phyloP scores from a whole-genome alignment of 169 alveolate species.

The Eimeria necatrix region DNA sequence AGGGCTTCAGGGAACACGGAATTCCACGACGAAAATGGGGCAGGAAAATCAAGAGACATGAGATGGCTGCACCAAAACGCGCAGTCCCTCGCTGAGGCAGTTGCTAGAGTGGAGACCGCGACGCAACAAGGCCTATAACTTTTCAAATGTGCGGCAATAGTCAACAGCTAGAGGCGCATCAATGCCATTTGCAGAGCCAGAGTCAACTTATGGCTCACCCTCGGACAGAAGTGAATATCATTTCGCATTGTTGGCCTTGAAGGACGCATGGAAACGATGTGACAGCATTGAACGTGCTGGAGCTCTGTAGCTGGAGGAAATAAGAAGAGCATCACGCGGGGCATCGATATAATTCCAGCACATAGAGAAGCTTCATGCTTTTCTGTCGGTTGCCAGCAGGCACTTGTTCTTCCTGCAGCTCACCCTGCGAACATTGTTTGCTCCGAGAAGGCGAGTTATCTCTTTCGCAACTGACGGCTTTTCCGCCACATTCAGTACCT shows the following conservation, averaged over 20 bases:
- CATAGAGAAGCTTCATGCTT: not conserved
- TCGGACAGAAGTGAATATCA: slow-evolving; percentile 82
- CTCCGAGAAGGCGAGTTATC: slow-evolving; percentile 78
- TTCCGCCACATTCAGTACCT: slow-evolving; percentile 82
- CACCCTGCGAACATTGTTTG: slow-evolving; percentile 54
- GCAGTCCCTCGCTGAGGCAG: not conserved
- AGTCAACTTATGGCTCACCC: slow-evolving; percentile 46
- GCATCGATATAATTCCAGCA: not conserved
- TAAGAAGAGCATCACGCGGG: not conserved
- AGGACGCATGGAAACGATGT: slow-evolving; percentile 49
- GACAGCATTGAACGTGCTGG: slow-evolving; percentile 82
- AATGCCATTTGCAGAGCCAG: too few species aligned
- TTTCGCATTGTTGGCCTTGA: slow-evolving; percentile 71
- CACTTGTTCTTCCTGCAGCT: not conserved
- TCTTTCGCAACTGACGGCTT: slow-evolving; percentile 84
- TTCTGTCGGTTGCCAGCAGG: not conserved
- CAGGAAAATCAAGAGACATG: slow-evolving; percentile 77
- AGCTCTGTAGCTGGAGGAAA: slow-evolving; percentile 60
- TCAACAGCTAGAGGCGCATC: too few species aligned
- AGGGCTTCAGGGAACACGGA: slow-evolving; percentile 70
- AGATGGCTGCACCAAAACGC: slow-evolving; percentile 69
- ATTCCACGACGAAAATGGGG: slow-evolving; percentile 75
- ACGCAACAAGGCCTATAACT: too few species aligned
- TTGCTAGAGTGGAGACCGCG: not conserved
- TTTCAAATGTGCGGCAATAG: too few species aligned